Evolutionary conservation across 106 monocot genomes (phyloP).

Genomic region (Phalaenopsis aphrodite): DNA sequence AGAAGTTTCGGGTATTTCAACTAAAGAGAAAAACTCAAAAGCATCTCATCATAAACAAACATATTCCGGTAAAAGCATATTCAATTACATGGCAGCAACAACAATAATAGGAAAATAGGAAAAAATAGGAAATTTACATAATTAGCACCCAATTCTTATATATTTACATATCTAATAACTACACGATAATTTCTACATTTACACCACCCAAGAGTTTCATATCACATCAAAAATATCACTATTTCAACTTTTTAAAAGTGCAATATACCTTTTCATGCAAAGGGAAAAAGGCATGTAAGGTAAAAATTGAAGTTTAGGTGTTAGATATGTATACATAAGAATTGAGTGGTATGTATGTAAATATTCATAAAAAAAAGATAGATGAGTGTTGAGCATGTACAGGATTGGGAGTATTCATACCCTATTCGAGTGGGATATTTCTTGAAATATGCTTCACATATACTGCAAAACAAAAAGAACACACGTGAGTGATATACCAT

Average conservation of each 20-base stretch:
- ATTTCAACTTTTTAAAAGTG: too few relatives aligned
- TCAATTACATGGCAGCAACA: background rate
- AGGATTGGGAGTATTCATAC: conserved; percentile 29
- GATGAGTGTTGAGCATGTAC: background rate
- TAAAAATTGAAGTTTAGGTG: too few relatives aligned
- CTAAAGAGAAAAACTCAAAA: conserved; percentile 2
- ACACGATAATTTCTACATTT: too few relatives aligned
- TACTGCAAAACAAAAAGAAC: conserved; percentile 48
- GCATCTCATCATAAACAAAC: background rate
- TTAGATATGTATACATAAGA: too few relatives aligned
- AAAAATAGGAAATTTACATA: too few relatives aligned
- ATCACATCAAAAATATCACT: too few relatives aligned
- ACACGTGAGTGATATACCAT: background rate
- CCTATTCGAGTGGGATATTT: conserved; percentile 80
- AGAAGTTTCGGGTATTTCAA: background rate
- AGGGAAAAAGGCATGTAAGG: too few relatives aligned
- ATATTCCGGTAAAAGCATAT: background rate
- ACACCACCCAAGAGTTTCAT: too few relatives aligned
- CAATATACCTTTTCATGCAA: too few relatives aligned
- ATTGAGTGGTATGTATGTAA: too few relatives aligned
- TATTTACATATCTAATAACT: too few relatives aligned
- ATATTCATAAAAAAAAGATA: background rate
- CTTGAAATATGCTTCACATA: conserved; percentile 98
- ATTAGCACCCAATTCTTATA: too few relatives aligned
- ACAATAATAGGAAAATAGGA: conserved; percentile 1